phyloP scores from a whole-genome alignment of 176 grass and related monocot genomes.

The Zoysia pacifica region DNA sequence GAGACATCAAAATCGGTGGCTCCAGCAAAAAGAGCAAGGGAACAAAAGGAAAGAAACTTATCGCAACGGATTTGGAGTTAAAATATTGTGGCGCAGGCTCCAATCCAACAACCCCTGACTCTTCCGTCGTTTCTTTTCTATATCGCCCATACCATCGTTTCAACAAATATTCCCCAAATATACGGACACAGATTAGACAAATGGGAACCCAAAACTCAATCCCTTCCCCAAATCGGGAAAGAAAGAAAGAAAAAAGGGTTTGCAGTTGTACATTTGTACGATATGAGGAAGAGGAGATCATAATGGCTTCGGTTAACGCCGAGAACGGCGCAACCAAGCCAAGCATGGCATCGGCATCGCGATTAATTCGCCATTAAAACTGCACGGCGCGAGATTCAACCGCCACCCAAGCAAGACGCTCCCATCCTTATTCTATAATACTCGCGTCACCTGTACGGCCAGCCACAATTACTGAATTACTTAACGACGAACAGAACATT shows the following conservation, averaged over 20 bases:
- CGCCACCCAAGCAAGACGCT: not conserved
- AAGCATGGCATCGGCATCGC: not conserved
- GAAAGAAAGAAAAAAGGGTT: not conserved
- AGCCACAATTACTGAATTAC: not conserved
- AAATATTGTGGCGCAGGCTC: slow-evolving; percentile 35
- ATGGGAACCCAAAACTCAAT: not conserved
- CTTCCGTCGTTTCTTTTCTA: slow-evolving; percentile 12
- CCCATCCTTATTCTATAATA: not conserved
- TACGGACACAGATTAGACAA: not conserved
- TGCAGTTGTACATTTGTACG: not conserved
- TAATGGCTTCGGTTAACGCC: not conserved
- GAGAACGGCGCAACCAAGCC: not conserved
- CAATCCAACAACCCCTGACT: slow-evolving; percentile 30
- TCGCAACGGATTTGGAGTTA: slow-evolving; percentile 31
- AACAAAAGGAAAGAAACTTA: slow-evolving; percentile 29
- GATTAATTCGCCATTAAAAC: not conserved
- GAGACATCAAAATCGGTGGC: slow-evolving; percentile 44
- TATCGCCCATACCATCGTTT: slow-evolving; percentile 16
- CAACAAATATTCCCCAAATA: slow-evolving; percentile 29
- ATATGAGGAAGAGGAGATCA: not conserved
- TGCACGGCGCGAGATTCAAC: not conserved
- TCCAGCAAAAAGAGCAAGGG: slow-evolving; percentile 31
- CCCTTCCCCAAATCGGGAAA: not conserved
- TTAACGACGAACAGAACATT: not conserved
- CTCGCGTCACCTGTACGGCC: slow-evolving; percentile 4